Evolutionary conservation across 2,329 filamentous ascomycete species (phyloP), one percentile per base, ranked within the genome.

Genomic region (Byssoonygena ceratinophila): DNA sequence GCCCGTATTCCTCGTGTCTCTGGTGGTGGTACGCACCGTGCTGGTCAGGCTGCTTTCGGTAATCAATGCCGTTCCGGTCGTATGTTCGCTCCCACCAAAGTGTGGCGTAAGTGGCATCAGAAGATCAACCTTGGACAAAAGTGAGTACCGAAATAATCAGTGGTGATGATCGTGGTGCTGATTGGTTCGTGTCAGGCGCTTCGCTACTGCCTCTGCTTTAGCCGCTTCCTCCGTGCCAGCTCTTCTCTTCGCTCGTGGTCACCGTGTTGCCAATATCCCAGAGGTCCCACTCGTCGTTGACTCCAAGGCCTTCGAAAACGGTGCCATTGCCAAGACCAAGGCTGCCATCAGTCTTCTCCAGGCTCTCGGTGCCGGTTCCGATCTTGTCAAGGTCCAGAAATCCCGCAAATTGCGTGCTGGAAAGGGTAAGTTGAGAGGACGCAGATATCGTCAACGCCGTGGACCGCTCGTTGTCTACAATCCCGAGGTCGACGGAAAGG

Each of bases 1-100:
- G 94, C 92, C 75, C 92, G 92, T 97, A 98, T 98, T 70, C 92
- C 94, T 71, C 92, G 92, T 96, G 92, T 98, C 75, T 97, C 92
- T 73, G 92, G 92, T 83, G 91, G 92, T 80, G 92, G 92, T 88
- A 98, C 92, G 74, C 92, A 98, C 85, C 91, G 92, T 82, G 92
- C 92, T 72, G 92, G 92, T 81, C 92, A 98, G 82, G 92, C 92
- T 76, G 92, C 92, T 67, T 98, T 97, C 77, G 92, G 92, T 88
- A 98, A 98, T 87, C 89, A 91, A 89, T 98, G 92, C 81, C 90
- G 92, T 75, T 95, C 91, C 73, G 92, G 94, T 81, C 92, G 92
- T 79, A 98, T 98, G 92, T 98, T 98, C 79, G 92, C 92, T 66
- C 92, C 92, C 64, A 98, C 92, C 78, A 98, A 98, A 85, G 86